Conservation (phyloP, 2,329 filamentous ascomycete species). For the Epichloe aotearoae region DNA sequence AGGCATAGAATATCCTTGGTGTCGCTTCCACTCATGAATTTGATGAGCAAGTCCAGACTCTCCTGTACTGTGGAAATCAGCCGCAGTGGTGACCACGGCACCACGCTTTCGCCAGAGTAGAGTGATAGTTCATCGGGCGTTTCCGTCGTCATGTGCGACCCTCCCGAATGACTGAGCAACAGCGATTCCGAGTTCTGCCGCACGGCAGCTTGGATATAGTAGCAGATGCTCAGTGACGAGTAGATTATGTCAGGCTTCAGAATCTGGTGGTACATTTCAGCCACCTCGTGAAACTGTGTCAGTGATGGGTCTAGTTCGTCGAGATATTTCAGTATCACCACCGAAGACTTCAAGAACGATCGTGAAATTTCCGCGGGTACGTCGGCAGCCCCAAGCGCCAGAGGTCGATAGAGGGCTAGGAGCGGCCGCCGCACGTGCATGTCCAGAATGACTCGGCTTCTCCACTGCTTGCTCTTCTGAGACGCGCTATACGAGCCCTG, state of each 20-base stretch:
- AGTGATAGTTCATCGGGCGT: conserved; percentile 12
- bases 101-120: conserved; percentile 20
- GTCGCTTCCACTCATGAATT: conserved; percentile 34
- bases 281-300: conserved; percentile 32
- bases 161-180: conserved; percentile 17
- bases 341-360: conserved; percentile 39
- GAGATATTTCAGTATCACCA: conserved; percentile 41
- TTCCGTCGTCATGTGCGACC: conserved; percentile 15
- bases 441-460: conserved; percentile 36
- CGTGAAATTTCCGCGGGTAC: conserved; percentile 38
- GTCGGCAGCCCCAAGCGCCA: conserved; percentile 37
- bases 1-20: conserved; percentile 37
- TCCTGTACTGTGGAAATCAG: conserved; percentile 33
- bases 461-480: conserved; percentile 37
- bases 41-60: conserved; percentile 31
- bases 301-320: conserved; percentile 38
- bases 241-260: conserved; percentile 42
- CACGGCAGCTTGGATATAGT: conserved; percentile 31
- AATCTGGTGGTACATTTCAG: conserved; percentile 39
- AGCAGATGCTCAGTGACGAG: conserved; percentile 41
- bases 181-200: conserved; percentile 17
- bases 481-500: conserved; percentile 27
- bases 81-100: conserved; percentile 29
- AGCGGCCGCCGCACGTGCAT: conserved; percentile 41
- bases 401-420: conserved; percentile 39